Evolutionary conservation across 2,329 filamentous ascomycete species (phyloP).

Genomic region (Fusarium citri): DNA sequence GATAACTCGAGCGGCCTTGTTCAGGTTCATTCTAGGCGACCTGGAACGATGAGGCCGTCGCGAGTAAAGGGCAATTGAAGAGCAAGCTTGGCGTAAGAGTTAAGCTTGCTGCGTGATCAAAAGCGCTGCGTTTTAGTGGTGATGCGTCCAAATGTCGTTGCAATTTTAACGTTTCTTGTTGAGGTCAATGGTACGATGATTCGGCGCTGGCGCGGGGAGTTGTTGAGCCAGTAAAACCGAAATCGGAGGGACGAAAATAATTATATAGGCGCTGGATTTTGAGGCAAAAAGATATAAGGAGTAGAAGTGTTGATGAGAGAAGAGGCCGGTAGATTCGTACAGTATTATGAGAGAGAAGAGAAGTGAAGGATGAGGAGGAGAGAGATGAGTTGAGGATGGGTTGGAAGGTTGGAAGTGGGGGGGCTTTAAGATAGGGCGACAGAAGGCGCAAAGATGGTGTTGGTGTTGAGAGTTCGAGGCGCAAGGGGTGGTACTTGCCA

Average conservation of each 20-base stretch:
- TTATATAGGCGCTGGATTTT: not conserved
- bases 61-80: constrained; percentile 1
- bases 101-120: not conserved
- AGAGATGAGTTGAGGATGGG: constrained; percentile 6
- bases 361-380: constrained; percentile 15
- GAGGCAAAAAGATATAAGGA: not conserved
- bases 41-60: constrained; percentile 37
- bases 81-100: not conserved
- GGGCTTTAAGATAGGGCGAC: constrained; percentile 23
- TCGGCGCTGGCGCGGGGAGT: constrained; percentile 31
- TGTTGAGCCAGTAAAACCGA: constrained; percentile 26
- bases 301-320: not conserved
- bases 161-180: constrained; percentile 29
- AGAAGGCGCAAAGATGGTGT: constrained; percentile 21
- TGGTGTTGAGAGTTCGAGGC: constrained; percentile 38
- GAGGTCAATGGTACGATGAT: constrained; percentile 30
- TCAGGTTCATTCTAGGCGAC: constrained; percentile 69
- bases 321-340: not conserved
- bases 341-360: constrained; percentile 16
- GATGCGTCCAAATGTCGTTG: constrained; percentile 11
- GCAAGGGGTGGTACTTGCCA: constrained; percentile 22
- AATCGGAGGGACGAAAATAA: not conserved
- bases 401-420: constrained; percentile 38
- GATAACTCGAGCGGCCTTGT: constrained; percentile 89
- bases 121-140: not conserved